Evolutionary conservation across 352 stramenopile species (phyloP).

Genomic region (Elongisporangium senticosum): DNA sequence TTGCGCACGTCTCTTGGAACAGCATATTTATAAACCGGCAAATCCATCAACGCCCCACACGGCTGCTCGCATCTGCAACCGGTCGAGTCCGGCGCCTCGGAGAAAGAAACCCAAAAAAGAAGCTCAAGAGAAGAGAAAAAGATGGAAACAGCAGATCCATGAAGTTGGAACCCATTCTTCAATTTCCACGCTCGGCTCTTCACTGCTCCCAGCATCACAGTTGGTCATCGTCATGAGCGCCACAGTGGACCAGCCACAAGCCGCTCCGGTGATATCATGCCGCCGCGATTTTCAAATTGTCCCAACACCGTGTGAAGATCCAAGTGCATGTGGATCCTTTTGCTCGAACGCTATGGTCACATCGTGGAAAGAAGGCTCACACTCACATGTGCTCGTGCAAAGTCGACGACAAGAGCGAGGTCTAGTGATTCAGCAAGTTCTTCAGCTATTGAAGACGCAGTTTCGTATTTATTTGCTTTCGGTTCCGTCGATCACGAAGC

Average conservation of each 20-base stretch:
- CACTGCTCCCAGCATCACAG: background rate
- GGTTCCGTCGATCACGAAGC: background rate
- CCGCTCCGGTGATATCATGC: slow-evolving; percentile 5
- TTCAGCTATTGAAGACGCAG: slow-evolving; percentile 6
- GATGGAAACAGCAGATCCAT: slow-evolving; percentile 5
- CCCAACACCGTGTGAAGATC: slow-evolving; percentile 3
- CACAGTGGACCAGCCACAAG: background rate
- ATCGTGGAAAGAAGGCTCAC: slow-evolving; percentile 5
- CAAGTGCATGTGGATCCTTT: slow-evolving; percentile 5
- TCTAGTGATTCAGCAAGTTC: slow-evolving; percentile 9
- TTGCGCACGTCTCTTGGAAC: background rate
- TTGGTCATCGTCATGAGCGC: slow-evolving; percentile 1
- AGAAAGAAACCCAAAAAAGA: slow-evolving; percentile 1
- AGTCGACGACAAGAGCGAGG: slow-evolving; percentile 6
- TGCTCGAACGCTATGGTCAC: slow-evolving; percentile 3
- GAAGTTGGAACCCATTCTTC: background rate
- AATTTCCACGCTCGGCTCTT: background rate
- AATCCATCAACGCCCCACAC: background rate
- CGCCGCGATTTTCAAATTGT: slow-evolving; percentile 8
- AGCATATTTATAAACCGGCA: background rate
- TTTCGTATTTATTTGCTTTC: slow-evolving; percentile 7
- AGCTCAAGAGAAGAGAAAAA: background rate
- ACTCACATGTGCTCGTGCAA: slow-evolving; percentile 3
- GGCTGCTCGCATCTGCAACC: background rate
- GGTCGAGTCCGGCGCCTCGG: background rate